Conservation (phyloP, 805 yeast genomes). For the Starmerella floricola region DNA sequence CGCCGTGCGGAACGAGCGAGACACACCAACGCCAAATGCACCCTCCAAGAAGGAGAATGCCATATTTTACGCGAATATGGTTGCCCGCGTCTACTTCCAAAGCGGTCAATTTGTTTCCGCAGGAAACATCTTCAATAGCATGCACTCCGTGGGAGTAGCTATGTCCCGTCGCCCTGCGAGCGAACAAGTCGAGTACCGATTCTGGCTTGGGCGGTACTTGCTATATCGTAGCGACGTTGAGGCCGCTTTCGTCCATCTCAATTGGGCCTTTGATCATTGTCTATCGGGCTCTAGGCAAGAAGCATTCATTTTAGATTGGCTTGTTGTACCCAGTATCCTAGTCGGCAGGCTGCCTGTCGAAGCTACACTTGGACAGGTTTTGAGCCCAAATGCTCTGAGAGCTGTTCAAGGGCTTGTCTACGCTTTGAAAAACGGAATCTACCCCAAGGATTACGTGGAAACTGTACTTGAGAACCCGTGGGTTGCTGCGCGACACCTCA, state of each 20-base stretch:
- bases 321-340: slow-evolving; percentile 43
- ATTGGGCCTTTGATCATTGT: slow-evolving; percentile 41
- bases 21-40: slow-evolving; percentile 23
- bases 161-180: slow-evolving; percentile 14
- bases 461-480: slow-evolving; percentile 26
- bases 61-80: slow-evolving; percentile 40
- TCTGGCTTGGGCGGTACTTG: slow-evolving; percentile 30
- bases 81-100: slow-evolving; percentile 44
- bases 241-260: slow-evolving; percentile 32
- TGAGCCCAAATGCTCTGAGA: slow-evolving; percentile 24
- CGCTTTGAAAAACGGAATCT: slow-evolving; percentile 36
- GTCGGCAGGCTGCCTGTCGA: slow-evolving; percentile 43
- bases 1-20: slow-evolving; percentile 40
- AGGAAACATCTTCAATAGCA: slow-evolving; percentile 75
- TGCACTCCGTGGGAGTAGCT: slow-evolving; percentile 33
- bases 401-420: slow-evolving; percentile 33
- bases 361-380: slow-evolving; percentile 19
- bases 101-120: slow-evolving; percentile 34
- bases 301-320: slow-evolving; percentile 35
- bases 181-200: slow-evolving; percentile 25
- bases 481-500: slow-evolving; percentile 21
- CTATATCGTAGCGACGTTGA: slow-evolving; percentile 14
- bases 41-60: slow-evolving; percentile 38
- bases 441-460: slow-evolving; percentile 28
- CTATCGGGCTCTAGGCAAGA: slow-evolving; percentile 30